A percentile compares a stretch with the other conserved stretches of the same genome.
phyloP scores from a whole-genome alignment of 192 early-diverging fungal species.

The Backusella tarrabulga region DNA sequence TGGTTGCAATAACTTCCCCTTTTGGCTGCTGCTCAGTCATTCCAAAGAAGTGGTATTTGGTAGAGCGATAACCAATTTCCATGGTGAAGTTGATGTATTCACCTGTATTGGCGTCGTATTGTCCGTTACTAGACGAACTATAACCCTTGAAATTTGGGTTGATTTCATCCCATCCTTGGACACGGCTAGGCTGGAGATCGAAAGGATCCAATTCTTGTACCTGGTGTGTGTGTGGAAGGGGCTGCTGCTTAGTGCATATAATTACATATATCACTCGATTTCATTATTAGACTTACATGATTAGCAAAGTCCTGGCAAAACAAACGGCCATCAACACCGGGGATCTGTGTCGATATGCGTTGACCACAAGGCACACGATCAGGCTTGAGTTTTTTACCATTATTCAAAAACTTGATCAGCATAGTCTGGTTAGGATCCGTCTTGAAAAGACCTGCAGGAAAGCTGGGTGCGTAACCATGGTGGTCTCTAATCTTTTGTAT shows the following conservation, averaged over 20 bases:
- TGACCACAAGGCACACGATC: conserved; percentile 68
- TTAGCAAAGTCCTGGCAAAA: conserved; percentile 70
- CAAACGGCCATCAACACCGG: conserved; percentile 63
- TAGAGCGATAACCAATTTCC: conserved; percentile 67
- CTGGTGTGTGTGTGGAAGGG: neutral
- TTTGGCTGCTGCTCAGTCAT: conserved; percentile 60
- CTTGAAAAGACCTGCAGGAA: conserved; percentile 66
- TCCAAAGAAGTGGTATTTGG: conserved; percentile 67
- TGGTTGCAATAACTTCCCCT: conserved; percentile 60
- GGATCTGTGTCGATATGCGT: conserved; percentile 53
- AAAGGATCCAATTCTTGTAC: conserved; percentile 68
- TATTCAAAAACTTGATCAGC: conserved; percentile 58
- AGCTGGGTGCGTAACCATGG: conserved; percentile 68
- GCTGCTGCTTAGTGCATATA: neutral
- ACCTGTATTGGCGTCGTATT: conserved; percentile 67
- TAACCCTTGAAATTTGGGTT: conserved; percentile 68
- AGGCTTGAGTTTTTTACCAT: conserved; percentile 51
- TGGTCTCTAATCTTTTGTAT: conserved; percentile 64
- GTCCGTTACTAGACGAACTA: conserved; percentile 65
- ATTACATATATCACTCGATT: neutral
- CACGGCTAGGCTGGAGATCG: conserved; percentile 58
- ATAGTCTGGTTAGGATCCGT: conserved; percentile 73
- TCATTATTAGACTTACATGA: conserved; percentile 41
- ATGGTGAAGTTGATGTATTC: conserved; percentile 75
- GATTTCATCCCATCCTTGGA: conserved; percentile 59